Evolutionary conservation across 75 land plant species (phyloP), one percentile per base, ranked within the genome.

Genomic region (Pseudotsuga menziesii): DNA sequence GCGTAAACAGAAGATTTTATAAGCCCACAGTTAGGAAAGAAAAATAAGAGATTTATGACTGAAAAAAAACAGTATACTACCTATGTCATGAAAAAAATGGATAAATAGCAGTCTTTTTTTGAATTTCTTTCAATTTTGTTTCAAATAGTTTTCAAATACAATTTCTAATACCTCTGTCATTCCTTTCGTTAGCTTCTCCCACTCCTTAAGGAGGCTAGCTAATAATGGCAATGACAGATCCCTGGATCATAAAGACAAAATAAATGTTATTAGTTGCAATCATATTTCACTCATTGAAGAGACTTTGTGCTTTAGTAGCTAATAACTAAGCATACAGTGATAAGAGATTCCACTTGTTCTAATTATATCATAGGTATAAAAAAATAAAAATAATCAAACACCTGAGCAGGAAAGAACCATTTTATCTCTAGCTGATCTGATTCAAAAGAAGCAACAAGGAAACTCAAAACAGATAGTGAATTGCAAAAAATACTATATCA

Each of bases 211-310:
- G 59, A 87, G 36, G 26, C 78, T 23, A 76, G 56, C 61, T 6
- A 87, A 73, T 39, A 63, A 62, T 58, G 25, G 36, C 8, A n/a
- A 58, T 29, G 86, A 79, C 76, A 87, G 81, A 72, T 84, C 84
- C 84, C 89, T 87, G 59, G 44, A 19, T 4, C 57, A 44, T 48
- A 5, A 26, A n/a, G 15, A n/a, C 5, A 8, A 44, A 22, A 23
- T 44, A 36, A 64, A 36, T 15, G 7, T 17, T 20, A 66, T 66
- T 66, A 32, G 9, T 13, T 66, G 19, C n/a, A 35, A 7, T n/a
- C 48, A 36, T 5, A 35, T 4, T 17, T 16, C 5, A 5, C 17
- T 16, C 63, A 66, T 35, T 66, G 2, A 17, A 36, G 20, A 62
- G 66, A 36, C 17, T n/a, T 48, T 66, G 19, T 66, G 22, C 8